Evolutionary conservation across 257 asterid species (phyloP), one percentile per base, ranked within the genome.

Genomic region (Solanum raphanifolium): DNA sequence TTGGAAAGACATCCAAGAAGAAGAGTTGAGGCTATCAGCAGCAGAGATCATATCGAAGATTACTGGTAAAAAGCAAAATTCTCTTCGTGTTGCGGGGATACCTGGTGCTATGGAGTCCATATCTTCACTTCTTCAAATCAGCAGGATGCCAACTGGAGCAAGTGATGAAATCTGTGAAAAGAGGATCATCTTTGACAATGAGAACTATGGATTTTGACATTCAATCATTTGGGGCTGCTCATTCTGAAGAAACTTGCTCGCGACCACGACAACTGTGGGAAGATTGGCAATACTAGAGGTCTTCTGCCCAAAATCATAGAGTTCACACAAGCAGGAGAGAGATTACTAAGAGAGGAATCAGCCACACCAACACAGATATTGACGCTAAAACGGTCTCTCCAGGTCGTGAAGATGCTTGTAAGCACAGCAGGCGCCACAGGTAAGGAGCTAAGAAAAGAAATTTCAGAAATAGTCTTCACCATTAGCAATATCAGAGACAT

Each of bases 241-340:
- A 95, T 97, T 84, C 83, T 96, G 92, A 95, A 93, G 93, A 96
- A 96, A 72, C 94, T 97, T 11, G 99, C 99, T 6, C 95, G 97
- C 7, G 98, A 97, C 75, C 98, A 93, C 2, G 98, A 94, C 46
- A 92, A 94, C 8, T 96, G 99, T 87, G 98, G 95, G 2, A 96
- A 94, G 78, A 95, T 96, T 3, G 98, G 99, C 16, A 94, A 94
- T 90, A 92, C 99, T 0, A 93, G 92, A 85, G 99, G 99, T 12
- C 95, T 97, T 4, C 87, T 97, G 78, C 97, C 98, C 0, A 97
- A 94, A 83, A 94, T 97, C 35, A 89, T 97, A 15, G 99, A 97
- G 41, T 96, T 95, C 86, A 88, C 90, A 5, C 97, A 95, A 16
- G 93, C 98, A 9, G 99, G 98, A 16, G 94, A 93, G 92, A 89